Evolutionary conservation across 148 eudicot genomes (phyloP), one percentile per base, ranked within the genome.

Genomic region (Diospyros lotus): DNA sequence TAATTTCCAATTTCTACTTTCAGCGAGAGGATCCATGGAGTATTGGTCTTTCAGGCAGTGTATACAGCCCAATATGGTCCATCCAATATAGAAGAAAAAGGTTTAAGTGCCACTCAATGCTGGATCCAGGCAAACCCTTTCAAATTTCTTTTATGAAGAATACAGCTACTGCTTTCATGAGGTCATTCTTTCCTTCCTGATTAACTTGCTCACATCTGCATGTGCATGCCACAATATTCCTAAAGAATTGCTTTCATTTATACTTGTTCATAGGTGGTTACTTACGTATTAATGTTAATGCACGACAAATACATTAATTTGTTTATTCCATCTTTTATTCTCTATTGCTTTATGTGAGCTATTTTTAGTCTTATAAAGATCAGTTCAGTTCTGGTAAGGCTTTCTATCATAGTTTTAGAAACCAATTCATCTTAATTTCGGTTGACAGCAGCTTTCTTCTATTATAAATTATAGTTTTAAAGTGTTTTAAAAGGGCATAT

Each of bases 11-110:
- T 15, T 66, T 77, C 45, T n/a, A 53, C 55, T 78, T 63, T n/a
- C 87, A 92, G 94, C 77, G 86, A 46, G 88, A 76, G 77, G 87
- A 88, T 74, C 74, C 82, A 7, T 83, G 84, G 85, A 82, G 80
- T 76, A 28, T 81, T 66, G 84, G 45, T 61, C 76, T 85, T 78
- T 79, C 89, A 69, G 62, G 73, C 13, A 80, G 83, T 72, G 11
- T 83, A 78, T 68, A 72, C 68, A 77, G 80, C 76, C 87, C 85
- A 73, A 42, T 80, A 28, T 73, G 77, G 80, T 48, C 81, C 48
- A 44, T 78, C 72, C 86, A 87, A 58, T 71, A 55, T 73, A 81
- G 84, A 79, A 68, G 67, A 48, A 82, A 70, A 63, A 77, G 64
- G n/a, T 71, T 85, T 46, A 85, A 68, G 76, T 87, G 97, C 78